phyloP scores from a whole-genome alignment of 208 protist genomes.

The Trypanosoma avium region DNA sequence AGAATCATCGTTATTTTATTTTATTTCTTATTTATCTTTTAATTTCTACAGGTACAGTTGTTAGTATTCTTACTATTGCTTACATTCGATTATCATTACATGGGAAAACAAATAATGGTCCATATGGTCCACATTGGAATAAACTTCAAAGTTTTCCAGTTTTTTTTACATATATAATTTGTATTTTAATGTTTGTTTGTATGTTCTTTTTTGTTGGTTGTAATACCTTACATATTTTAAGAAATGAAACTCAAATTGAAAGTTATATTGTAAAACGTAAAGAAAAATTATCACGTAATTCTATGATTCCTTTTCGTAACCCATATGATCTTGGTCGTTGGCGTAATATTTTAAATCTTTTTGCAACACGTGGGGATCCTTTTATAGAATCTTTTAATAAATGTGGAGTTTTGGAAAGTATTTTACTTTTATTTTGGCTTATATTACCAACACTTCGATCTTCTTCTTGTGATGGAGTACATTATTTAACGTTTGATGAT shows the following conservation, averaged over 20 bases:
- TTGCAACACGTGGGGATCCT: constrained; percentile 54
- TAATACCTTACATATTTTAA: constrained; percentile 26
- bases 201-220: constrained; percentile 55
- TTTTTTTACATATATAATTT: constrained; percentile 31
- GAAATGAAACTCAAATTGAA: constrained; percentile 78
- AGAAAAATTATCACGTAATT: constrained; percentile 22
- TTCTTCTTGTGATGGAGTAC: constrained; percentile 54
- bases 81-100: constrained; percentile 24
- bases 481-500: constrained; percentile 58
- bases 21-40: constrained; percentile 65
- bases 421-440: constrained; percentile 47
- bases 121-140: constrained; percentile 32
- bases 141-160: constrained; percentile 24
- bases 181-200: constrained; percentile 41
- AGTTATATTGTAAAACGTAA: constrained; percentile 41
- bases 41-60: constrained; percentile 32
- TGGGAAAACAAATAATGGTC: constrained; percentile 1
- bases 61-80: constrained; percentile 25
- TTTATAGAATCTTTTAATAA: constrained; percentile 24
- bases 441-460: constrained; percentile 50
- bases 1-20: constrained; percentile 86
- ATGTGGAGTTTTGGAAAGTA: constrained; percentile 3
- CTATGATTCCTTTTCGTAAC: constrained; percentile 39
- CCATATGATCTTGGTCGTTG: constrained; percentile 75
- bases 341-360: constrained; percentile 63